phyloP scores from a whole-genome alignment of 495 filamentous ascomycete genomes.

The Talaromyces nanjingensis region DNA sequence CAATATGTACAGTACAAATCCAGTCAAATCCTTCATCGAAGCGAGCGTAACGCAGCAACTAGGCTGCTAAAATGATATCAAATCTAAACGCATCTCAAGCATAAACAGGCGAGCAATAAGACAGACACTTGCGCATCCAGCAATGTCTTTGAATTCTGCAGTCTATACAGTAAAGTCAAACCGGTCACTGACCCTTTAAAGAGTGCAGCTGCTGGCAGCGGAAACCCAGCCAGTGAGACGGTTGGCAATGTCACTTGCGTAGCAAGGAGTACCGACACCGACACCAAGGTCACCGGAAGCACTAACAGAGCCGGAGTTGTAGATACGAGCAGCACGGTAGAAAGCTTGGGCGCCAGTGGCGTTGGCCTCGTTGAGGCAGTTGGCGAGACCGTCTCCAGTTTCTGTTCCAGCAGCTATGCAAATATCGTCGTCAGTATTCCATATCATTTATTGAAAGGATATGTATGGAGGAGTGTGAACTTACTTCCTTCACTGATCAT shows the following conservation, averaged over 20 bases:
- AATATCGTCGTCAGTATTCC: background rate
- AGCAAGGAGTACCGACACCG: conserved; percentile 38
- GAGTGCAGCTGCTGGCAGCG: conserved; percentile 7
- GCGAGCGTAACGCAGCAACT: background rate
- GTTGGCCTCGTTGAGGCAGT: conserved; percentile 25
- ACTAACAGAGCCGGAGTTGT: conserved; percentile 38
- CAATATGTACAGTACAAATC: background rate
- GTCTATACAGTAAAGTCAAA: background rate
- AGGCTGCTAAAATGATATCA: background rate
- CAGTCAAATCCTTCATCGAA: background rate
- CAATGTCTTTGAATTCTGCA: background rate
- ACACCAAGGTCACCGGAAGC: conserved; percentile 26
- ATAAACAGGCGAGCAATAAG: background rate
- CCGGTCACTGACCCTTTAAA: background rate
- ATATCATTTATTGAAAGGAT: background rate
- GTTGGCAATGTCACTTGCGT: conserved; percentile 43
- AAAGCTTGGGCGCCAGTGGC: conserved; percentile 19
- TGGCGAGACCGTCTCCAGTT: conserved; percentile 34
- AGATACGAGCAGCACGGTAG: conserved; percentile 34
- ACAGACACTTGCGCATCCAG: background rate
- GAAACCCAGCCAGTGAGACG: conserved; percentile 33
- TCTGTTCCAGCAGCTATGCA: conserved; percentile 25
- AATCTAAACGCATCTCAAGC: background rate
- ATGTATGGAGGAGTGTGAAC: background rate
- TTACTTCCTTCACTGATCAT: conserved; percentile 27